phyloP scores from a whole-genome alignment of 495 filamentous ascomycete genomes.

The Podospora conica region DNA sequence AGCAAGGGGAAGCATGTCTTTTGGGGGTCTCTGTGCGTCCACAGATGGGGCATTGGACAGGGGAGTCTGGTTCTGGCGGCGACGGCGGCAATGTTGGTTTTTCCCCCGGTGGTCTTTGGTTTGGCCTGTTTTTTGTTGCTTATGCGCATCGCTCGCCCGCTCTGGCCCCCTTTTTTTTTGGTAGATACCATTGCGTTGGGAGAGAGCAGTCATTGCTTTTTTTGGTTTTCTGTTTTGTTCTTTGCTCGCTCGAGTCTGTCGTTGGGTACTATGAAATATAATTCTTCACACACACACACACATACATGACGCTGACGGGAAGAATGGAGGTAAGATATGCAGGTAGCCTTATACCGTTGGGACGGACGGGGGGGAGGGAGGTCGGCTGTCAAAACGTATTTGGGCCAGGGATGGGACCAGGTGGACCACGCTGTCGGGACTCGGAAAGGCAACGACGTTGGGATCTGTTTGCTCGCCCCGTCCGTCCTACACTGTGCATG shows the following conservation, averaged over 20 bases:
- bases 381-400: neutral
- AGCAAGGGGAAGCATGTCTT: neutral
- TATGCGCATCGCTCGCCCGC: neutral
- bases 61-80: neutral
- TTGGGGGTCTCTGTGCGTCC: neutral
- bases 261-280: neutral
- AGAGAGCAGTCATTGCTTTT: neutral
- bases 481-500: neutral
- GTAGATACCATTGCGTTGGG: constrained; percentile 5
- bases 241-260: neutral
- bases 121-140: neutral
- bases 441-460: neutral
- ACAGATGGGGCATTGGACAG: constrained; percentile 3
- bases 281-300: neutral
- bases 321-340: neutral
- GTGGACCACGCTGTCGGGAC: neutral
- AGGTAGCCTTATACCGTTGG: neutral
- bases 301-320: neutral
- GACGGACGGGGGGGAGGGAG: neutral
- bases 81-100: neutral
- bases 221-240: neutral
- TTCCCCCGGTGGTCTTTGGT: neutral
- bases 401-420: neutral
- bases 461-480: neutral
- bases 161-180: neutral